Conservation (phyloP, 805 yeast species). For the Candida vaughaniae region DNA sequence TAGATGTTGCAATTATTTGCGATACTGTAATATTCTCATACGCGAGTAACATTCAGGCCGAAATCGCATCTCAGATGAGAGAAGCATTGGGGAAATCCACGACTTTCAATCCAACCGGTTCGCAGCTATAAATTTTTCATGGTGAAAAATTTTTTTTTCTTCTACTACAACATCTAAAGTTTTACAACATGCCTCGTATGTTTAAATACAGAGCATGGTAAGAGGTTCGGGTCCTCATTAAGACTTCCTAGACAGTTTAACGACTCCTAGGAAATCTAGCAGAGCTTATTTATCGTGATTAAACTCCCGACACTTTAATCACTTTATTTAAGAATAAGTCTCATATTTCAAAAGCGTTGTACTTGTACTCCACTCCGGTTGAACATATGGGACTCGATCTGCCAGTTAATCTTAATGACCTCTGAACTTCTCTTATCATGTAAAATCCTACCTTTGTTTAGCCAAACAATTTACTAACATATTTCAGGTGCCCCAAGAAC, state of each 20-base stretch:
- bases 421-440: no score
- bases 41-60: neutral
- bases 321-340: slow-evolving; percentile 29
- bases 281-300: slow-evolving; percentile 45
- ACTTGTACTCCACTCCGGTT: no score
- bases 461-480: no score
- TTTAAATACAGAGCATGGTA: slow-evolving; percentile 17
- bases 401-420: no score
- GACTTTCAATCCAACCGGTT: no score
- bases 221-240: slow-evolving; percentile 79
- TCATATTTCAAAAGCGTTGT: no score
- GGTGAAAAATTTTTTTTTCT: slow-evolving; percentile 15
- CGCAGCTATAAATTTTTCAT: slow-evolving; percentile 6
- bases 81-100: no score
- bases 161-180: slow-evolving; percentile 5
- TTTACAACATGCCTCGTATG: slow-evolving; percentile 61
- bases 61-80: neutral
- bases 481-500: slow-evolving; percentile 93
- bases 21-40: slow-evolving; percentile 1
- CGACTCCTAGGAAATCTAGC: slow-evolving; percentile 1
- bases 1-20: neutral
- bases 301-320: slow-evolving; percentile 89
- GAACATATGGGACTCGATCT: no score
- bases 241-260: slow-evolving; percentile 1
- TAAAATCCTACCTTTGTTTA: no score